A percentile compares a stretch with the other conserved stretches of the same genome.
Evolutionary conservation across 192 early-diverging fungal species (phyloP).

Genomic region (Linnemannia elongata): DNA sequence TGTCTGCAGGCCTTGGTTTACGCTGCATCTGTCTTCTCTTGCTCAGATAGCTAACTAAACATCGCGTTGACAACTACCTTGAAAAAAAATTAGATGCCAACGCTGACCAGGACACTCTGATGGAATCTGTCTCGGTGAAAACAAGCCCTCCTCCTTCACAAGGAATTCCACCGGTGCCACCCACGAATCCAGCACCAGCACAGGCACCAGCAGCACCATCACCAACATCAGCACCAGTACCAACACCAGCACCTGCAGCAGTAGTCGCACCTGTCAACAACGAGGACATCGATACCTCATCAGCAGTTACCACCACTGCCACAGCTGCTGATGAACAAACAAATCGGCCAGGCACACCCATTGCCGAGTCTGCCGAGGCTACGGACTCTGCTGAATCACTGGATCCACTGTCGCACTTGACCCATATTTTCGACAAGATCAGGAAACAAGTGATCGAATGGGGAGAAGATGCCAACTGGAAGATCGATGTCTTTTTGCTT

Average conservation of each 20-base stretch:
- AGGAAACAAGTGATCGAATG: conserved; percentile 53
- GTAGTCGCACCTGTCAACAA: neutral
- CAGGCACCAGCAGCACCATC: neutral
- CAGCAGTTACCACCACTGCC: neutral
- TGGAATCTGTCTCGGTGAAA: neutral
- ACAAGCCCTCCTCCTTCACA: neutral
- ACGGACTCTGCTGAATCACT: conserved; percentile 24
- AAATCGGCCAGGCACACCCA: neutral
- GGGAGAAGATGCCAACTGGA: conserved; percentile 56
- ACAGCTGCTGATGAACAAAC: neutral
- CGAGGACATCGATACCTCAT: neutral
- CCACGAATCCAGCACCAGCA: neutral
- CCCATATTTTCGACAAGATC: conserved; percentile 53
- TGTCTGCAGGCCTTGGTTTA: too few relatives aligned
- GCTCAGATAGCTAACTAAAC: neutral
- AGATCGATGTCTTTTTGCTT: conserved; percentile 53
- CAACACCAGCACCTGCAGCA: neutral
- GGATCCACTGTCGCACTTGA: conserved; percentile 50
- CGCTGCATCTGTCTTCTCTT: too few relatives aligned
- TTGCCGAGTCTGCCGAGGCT: neutral
- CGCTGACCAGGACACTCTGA: neutral
- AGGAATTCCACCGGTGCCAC: neutral
- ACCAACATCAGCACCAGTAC: neutral
- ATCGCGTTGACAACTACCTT: neutral
- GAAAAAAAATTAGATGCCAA: neutral